Evolutionary conservation across 768 basidiomycete species (phyloP).

Genomic region (Rhizopogon roseolus): DNA sequence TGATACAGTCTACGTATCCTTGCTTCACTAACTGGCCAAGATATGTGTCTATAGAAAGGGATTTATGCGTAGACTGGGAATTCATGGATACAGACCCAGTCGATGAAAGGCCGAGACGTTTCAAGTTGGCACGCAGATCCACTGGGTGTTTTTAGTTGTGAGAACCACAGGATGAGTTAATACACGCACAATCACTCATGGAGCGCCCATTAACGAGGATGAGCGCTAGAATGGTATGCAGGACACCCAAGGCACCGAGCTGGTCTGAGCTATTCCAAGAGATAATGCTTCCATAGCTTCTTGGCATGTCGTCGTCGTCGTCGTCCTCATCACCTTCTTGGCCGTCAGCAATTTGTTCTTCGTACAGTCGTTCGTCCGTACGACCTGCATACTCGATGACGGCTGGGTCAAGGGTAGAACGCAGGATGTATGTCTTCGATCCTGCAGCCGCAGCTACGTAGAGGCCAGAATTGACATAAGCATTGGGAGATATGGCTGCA

Average conservation of each 20-base stretch:
- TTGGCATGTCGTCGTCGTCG: constrained; percentile 44
- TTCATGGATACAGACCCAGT: constrained; percentile 46
- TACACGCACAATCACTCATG: constrained; percentile 60
- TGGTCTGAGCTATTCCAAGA: constrained; percentile 70
- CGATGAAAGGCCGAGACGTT: constrained; percentile 59
- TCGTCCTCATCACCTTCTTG: constrained; percentile 43
- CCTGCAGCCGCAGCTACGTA: constrained; percentile 46
- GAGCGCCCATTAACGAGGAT: constrained; percentile 78
- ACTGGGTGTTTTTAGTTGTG: constrained; percentile 34
- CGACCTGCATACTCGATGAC: constrained; percentile 60
- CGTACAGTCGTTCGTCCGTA: constrained; percentile 37
- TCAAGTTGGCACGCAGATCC: constrained; percentile 67
- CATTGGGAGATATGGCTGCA: background rate
- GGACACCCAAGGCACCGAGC: constrained; percentile 63
- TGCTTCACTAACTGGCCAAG: constrained; percentile 62
- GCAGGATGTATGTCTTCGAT: constrained; percentile 80
- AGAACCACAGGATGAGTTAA: background rate
- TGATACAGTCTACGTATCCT: constrained; percentile 71
- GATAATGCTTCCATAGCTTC: constrained; percentile 63
- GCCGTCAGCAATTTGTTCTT: constrained; percentile 48
- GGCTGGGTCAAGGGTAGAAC: constrained; percentile 59
- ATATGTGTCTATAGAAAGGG: constrained; percentile 58
- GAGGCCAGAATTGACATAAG: background rate
- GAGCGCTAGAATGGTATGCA: constrained; percentile 78
- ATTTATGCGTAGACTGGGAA: constrained; percentile 43